Evolutionary conservation across 2,329 filamentous ascomycete species (phyloP).

Genomic region (Eutypa lata): DNA sequence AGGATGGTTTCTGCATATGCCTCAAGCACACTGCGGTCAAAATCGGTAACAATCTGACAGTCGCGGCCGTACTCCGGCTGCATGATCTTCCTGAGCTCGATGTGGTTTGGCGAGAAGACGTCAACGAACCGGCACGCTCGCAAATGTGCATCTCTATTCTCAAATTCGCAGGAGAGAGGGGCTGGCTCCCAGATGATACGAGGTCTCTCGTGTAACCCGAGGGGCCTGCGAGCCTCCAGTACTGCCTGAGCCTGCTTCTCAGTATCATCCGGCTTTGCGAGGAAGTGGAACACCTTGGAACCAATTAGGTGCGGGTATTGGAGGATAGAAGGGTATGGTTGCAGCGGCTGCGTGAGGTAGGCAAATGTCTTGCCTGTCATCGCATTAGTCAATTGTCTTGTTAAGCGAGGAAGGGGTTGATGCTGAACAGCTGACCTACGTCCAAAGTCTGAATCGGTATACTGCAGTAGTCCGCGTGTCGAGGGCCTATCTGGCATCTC

Average conservation of each 20-base stretch:
- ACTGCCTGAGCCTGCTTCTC: constrained; percentile 1
- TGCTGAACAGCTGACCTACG: neutral
- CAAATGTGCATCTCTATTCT: constrained; percentile 7
- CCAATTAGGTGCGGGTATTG: neutral
- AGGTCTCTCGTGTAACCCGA: neutral
- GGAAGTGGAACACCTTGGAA: neutral
- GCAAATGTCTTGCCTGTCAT: neutral
- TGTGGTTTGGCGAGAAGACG: constrained; percentile 35
- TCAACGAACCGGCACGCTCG: constrained; percentile 25
- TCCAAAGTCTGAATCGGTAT: neutral
- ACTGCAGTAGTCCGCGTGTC: neutral
- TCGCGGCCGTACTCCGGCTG: constrained; percentile 10
- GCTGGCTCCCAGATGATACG: neutral
- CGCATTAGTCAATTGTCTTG: neutral
- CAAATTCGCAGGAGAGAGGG: neutral
- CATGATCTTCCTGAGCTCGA: constrained; percentile 28
- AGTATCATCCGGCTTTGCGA: neutral
- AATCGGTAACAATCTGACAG: constrained; percentile 12
- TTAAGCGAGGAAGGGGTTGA: neutral
- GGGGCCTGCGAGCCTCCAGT: neutral
- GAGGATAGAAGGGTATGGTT: neutral
- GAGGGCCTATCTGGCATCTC: neutral
- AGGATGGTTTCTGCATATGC: neutral
- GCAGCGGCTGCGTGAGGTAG: neutral
- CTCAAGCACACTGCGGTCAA: constrained; percentile 13